Evolutionary conservation across 176 grass and related monocot species (phyloP).

Genomic region (Dendrocalamus sinicus): DNA sequence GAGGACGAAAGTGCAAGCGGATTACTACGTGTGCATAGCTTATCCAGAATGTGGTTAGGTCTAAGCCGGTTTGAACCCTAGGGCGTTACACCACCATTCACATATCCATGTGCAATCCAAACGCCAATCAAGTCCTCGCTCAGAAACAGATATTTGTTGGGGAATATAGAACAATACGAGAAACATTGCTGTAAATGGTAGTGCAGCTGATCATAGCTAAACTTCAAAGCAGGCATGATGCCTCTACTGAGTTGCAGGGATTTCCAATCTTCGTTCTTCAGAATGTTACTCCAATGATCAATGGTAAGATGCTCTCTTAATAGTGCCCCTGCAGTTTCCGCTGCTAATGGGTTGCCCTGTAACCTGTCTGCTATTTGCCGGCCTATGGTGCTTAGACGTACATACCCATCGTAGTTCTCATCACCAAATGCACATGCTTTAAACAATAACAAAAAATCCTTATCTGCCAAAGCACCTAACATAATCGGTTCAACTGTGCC

Average conservation of each 20-base stretch:
- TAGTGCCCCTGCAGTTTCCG: no score
- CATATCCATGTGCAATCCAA: slow-evolving; percentile 70
- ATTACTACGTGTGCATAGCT: no score
- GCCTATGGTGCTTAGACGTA: no score
- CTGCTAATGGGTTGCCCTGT: no score
- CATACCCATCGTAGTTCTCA: no score
- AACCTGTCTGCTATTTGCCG: no score
- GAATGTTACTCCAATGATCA: slow-evolving; percentile 40
- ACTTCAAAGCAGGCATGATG: slow-evolving; percentile 46
- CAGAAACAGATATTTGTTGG: not conserved
- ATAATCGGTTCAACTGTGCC: not conserved
- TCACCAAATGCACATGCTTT: not conserved
- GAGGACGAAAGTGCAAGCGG: no score
- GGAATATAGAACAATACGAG: slow-evolving; percentile 22
- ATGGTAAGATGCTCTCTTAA: not conserved
- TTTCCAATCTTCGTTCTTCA: slow-evolving; percentile 50
- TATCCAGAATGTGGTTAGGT: no score
- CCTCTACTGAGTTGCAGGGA: not conserved
- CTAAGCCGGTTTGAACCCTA: no score
- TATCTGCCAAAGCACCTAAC: not conserved
- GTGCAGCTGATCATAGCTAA: slow-evolving; percentile 36
- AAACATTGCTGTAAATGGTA: slow-evolving; percentile 39
- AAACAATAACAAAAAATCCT: slow-evolving; percentile 33
- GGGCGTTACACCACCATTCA: not conserved
- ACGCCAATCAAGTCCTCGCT: not conserved